phyloP scores from a whole-genome alignment of 495 filamentous ascomycete species.

The Sordaria brevicollis region DNA sequence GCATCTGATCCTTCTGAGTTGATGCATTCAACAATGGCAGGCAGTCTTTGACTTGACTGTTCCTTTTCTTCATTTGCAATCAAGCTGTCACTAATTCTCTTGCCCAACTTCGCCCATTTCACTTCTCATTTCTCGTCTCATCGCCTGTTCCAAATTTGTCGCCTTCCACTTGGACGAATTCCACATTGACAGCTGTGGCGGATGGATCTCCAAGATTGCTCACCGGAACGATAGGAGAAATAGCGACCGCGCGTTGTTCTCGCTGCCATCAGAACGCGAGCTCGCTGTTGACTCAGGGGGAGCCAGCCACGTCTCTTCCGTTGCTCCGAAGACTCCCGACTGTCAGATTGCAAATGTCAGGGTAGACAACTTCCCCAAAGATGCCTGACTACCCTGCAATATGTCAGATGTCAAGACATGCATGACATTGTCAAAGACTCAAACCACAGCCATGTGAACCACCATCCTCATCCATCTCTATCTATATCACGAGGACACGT shows the following conservation, averaged over 20 bases:
- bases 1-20: neutral
- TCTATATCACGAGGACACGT: neutral
- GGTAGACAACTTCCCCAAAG: neutral
- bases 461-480: neutral
- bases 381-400: neutral
- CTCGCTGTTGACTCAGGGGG: neutral
- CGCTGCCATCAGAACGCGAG: neutral
- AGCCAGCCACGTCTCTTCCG: neutral
- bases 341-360: neutral
- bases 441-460: neutral
- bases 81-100: neutral
- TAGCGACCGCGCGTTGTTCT: neutral
- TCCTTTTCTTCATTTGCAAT: neutral
- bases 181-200: neutral
- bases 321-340: neutral
- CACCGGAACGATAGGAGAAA: neutral
- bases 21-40: neutral
- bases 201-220: neutral
- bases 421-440: neutral
- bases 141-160: neutral
- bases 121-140: neutral
- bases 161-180: neutral
- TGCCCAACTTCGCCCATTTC: neutral
- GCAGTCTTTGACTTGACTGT: neutral
- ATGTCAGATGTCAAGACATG: neutral